Evolutionary conservation across 306 rosid species (phyloP).

Genomic region (Morella rubra): DNA sequence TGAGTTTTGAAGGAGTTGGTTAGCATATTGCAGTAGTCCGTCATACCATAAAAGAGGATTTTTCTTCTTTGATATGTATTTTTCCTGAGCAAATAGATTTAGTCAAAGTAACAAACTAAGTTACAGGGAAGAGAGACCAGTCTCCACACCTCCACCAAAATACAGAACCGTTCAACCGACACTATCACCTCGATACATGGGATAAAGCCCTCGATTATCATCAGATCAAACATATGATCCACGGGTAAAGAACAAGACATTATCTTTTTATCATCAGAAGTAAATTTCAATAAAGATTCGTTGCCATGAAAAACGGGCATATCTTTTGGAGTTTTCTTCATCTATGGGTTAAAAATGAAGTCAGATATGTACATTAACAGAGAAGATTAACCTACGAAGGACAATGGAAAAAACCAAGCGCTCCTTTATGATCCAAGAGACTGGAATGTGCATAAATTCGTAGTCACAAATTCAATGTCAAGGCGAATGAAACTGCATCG

Average conservation of each 20-base stretch:
- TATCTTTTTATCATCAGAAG: constrained; percentile 58
- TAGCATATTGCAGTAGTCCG: neutral
- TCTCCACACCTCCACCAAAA: no score
- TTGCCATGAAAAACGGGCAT: constrained; percentile 40
- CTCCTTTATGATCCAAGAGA: neutral
- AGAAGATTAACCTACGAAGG: neutral
- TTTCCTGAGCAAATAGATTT: no score
- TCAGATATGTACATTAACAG: neutral
- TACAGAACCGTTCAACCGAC: no score
- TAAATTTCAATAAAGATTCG: constrained; percentile 43
- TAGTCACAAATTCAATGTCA: neutral
- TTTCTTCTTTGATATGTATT: no score
- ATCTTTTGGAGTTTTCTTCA: constrained; percentile 43
- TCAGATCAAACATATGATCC: no score
- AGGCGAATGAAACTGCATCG: neutral
- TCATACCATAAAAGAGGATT: neutral
- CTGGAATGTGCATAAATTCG: neutral
- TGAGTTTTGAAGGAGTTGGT: neutral
- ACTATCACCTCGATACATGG: no score
- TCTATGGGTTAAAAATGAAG: constrained; percentile 35
- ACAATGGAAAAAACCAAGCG: neutral
- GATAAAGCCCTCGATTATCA: no score
- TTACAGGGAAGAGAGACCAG: no score
- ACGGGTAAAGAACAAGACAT: neutral
- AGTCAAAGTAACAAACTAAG: no score